phyloP scores from a whole-genome alignment of 257 asterid species.

The Vinca minor region DNA sequence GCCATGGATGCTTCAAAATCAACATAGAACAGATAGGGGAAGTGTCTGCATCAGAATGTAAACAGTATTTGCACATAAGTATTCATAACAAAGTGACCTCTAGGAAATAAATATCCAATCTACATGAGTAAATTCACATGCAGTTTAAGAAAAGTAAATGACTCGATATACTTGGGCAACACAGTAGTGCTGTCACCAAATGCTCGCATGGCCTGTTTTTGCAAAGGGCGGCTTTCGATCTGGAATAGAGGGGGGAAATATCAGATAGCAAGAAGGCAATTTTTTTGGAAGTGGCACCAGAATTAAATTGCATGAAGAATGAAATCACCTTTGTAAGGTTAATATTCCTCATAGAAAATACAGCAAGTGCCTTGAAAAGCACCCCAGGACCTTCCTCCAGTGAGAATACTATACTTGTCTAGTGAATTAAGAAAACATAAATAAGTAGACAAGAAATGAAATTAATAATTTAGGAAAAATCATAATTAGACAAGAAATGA shows the following conservation, averaged over 20 bases:
- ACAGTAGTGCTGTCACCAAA: conserved; percentile 49
- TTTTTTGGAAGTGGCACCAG: not conserved
- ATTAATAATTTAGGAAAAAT: not conserved
- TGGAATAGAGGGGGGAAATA: conserved; percentile 18
- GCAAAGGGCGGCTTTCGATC: conserved; percentile 99
- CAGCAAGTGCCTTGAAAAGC: conserved; percentile 98
- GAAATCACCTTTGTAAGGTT: conserved; percentile 82
- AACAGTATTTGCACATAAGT: not conserved
- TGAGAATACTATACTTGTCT: conserved; percentile 98
- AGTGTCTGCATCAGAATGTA: conserved; percentile 46
- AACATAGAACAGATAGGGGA: conserved; percentile 93
- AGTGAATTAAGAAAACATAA: conserved; percentile 14
- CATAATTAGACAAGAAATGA: not conserved
- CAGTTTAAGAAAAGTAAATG: not conserved
- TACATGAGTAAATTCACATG: not conserved
- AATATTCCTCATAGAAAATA: conserved; percentile 83
- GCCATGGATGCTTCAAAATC: conserved; percentile 99
- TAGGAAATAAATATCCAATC: not conserved
- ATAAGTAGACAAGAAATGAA: not conserved
- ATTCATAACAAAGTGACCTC: not conserved
- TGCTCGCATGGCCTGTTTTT: conserved; percentile 60
- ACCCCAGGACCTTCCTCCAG: conserved; percentile 99
- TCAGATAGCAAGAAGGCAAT: not conserved
- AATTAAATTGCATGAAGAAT: not conserved
- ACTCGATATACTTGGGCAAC: conserved; percentile 55